Evolutionary conservation across 2,329 filamentous ascomycete species (phyloP).

Genomic region (Endoconidiophora polonica): DNA sequence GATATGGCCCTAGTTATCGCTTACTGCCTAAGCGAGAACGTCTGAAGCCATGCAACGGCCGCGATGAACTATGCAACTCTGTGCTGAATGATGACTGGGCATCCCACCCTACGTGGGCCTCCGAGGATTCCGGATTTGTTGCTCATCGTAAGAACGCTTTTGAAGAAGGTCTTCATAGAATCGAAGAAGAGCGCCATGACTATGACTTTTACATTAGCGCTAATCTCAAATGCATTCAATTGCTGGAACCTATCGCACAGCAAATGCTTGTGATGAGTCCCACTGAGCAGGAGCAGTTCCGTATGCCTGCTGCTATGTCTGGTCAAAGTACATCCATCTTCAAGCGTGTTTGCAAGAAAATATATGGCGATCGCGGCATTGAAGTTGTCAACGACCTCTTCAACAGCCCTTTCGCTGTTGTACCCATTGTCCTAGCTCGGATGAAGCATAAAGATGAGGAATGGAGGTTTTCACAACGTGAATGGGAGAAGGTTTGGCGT

Average conservation of each 20-base stretch:
- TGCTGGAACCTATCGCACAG: constrained; percentile 85
- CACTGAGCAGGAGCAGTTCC: constrained; percentile 55
- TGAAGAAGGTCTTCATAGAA: constrained; percentile 85
- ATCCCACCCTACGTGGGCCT: constrained; percentile 96
- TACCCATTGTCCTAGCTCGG: constrained; percentile 73
- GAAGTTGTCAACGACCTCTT: constrained; percentile 83
- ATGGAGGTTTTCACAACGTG: constrained; percentile 90
- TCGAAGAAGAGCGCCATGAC: constrained; percentile 95
- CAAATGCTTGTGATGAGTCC: constrained; percentile 69
- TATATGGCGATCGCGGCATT: constrained; percentile 78
- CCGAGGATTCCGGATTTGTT: constrained; percentile 93
- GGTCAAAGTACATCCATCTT: constrained; percentile 94
- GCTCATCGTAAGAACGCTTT: constrained; percentile 93
- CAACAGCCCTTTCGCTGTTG: constrained; percentile 63
- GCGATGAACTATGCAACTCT: constrained; percentile 82
- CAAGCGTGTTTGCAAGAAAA: constrained; percentile 92
- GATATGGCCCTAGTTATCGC: constrained; percentile 89
- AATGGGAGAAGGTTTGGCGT: constrained; percentile 99
- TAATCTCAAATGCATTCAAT: constrained; percentile 84
- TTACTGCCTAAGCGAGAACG: constrained; percentile 80
- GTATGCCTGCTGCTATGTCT: constrained; percentile 67
- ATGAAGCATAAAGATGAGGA: constrained; percentile 95
- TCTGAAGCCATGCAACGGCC: constrained; percentile 79
- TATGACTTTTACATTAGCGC: constrained; percentile 98
- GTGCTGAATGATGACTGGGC: constrained; percentile 98